phyloP scores from a whole-genome alignment of 179 eudicot species.

The Carnegiea gigantea region DNA sequence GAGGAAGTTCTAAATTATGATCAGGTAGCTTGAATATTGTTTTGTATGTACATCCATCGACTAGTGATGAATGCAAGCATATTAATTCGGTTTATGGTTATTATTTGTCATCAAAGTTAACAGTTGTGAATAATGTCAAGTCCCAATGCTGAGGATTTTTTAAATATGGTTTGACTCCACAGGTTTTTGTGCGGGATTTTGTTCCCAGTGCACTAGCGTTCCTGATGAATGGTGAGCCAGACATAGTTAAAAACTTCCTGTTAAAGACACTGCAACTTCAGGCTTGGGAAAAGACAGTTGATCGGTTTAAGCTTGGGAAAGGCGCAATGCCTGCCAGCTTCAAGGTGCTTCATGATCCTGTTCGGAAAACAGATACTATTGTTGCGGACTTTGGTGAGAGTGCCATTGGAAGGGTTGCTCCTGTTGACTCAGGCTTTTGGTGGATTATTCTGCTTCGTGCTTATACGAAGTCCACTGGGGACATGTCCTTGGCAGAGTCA shows the following conservation, averaged over 20 bases:
- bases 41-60: neutral
- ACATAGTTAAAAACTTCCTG: slow-evolving; percentile 84
- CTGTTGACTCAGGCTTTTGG: slow-evolving; percentile 98
- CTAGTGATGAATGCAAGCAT: neutral
- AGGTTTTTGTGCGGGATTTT: slow-evolving; percentile 97
- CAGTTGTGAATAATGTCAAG: neutral
- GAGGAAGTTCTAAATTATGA: slow-evolving; percentile 97
- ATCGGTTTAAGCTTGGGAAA: slow-evolving; percentile 91
- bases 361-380: slow-evolving; percentile 74
- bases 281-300: slow-evolving; percentile 90
- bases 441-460: slow-evolving; percentile 96
- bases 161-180: slow-evolving; percentile 20
- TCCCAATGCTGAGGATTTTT: neutral
- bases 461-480: slow-evolving; percentile 91
- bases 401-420: slow-evolving; percentile 97
- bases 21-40: slow-evolving; percentile 53
- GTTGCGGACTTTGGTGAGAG: slow-evolving; percentile 95
- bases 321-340: slow-evolving; percentile 98
- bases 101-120: neutral
- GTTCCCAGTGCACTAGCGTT: slow-evolving; percentile 97
- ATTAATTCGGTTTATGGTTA: neutral
- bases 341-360: slow-evolving; percentile 90
- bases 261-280: slow-evolving; percentile 88
- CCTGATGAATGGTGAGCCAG: slow-evolving; percentile 98
- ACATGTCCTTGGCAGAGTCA: slow-evolving; percentile 68